A percentile compares a stretch with the other conserved stretches of the same genome.
Evolutionary conservation across 352 stramenopile species (phyloP).

Genomic region (Phytophthora macrochlamydospora): DNA sequence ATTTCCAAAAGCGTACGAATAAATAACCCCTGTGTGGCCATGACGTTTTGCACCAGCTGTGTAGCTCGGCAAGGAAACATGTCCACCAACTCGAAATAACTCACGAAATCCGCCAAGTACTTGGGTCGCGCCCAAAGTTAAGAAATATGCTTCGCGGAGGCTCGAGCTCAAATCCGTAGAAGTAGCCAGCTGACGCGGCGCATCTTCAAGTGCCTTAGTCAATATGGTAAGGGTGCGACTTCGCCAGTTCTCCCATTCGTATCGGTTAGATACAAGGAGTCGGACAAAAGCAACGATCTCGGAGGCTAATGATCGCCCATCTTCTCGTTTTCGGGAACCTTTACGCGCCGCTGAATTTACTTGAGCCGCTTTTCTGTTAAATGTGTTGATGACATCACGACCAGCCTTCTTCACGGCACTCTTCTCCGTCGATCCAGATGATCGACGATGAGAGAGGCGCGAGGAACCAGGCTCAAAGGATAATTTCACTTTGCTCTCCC

Average conservation of each 20-base stretch:
- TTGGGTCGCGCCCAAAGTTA: constrained; percentile 42
- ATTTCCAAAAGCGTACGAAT: constrained; percentile 49
- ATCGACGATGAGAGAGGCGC: constrained; percentile 43
- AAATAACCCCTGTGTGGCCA: constrained; percentile 29
- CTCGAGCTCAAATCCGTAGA: background rate
- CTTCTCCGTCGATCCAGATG: constrained; percentile 32
- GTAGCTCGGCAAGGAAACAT: constrained; percentile 31
- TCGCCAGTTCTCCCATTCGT: constrained; percentile 30
- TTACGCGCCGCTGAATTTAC: constrained; percentile 14
- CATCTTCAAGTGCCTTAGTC: constrained; percentile 26
- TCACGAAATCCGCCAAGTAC: constrained; percentile 60
- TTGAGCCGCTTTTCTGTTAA: constrained; percentile 39
- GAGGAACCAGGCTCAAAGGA: constrained; percentile 52
- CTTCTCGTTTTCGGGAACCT: constrained; percentile 17
- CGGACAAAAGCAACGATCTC: constrained; percentile 45
- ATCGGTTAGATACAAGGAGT: constrained; percentile 20
- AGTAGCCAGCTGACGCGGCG: constrained; percentile 22
- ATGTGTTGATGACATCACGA: constrained; percentile 41
- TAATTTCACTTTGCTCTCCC: constrained; percentile 46
- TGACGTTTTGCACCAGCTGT: constrained; percentile 17
- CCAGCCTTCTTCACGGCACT: constrained; percentile 33
- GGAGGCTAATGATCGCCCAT: constrained; percentile 38
- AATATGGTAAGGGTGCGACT: constrained; percentile 32
- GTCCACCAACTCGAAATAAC: constrained; percentile 40
- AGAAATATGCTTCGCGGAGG: constrained; percentile 31